Evolutionary conservation across 1,284 basidiomycete species (phyloP).

Genomic region (Lignosus rhinocerotis): DNA sequence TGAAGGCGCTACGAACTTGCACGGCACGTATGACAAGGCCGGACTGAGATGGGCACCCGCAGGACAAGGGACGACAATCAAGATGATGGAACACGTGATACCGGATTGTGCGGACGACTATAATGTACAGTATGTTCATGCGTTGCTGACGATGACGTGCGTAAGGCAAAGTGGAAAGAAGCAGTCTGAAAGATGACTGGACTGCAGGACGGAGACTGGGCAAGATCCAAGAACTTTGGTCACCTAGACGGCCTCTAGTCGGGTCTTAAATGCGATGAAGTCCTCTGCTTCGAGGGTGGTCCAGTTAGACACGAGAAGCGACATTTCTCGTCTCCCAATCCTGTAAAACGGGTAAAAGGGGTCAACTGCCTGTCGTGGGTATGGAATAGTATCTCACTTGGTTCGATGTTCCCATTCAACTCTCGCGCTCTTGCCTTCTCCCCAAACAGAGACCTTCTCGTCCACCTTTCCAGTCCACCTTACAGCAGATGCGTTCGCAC

Average conservation of each 20-base stretch:
- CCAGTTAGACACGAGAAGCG: slow-evolving; percentile 18
- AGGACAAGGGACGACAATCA: too few species aligned
- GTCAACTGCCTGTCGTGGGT: not conserved
- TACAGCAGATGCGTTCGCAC: not conserved
- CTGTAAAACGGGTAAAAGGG: slow-evolving; percentile 2
- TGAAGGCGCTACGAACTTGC: too few species aligned
- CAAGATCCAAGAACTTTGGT: too few species aligned
- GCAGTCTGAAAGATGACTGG: too few species aligned
- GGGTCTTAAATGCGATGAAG: slow-evolving; percentile 20
- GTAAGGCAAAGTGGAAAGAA: too few species aligned
- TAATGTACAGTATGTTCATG: too few species aligned
- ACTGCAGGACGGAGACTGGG: not conserved
- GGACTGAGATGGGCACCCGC: too few species aligned
- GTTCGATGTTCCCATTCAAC: slow-evolving; percentile 24
- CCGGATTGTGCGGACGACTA: too few species aligned
- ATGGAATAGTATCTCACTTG: slow-evolving; percentile 3
- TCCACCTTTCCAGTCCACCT: not conserved
- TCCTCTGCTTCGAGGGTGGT: slow-evolving; percentile 11
- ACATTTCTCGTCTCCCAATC: slow-evolving; percentile 22
- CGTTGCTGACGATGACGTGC: too few species aligned
- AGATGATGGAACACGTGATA: too few species aligned
- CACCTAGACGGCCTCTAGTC: slow-evolving; percentile 10
- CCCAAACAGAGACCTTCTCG: slow-evolving; percentile 17
- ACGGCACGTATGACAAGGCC: too few species aligned
- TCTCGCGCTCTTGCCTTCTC: slow-evolving; percentile 10